Evolutionary conservation across 2,329 filamentous ascomycete genomes (phyloP).

Genomic region (Exophiala aquamarina): DNA sequence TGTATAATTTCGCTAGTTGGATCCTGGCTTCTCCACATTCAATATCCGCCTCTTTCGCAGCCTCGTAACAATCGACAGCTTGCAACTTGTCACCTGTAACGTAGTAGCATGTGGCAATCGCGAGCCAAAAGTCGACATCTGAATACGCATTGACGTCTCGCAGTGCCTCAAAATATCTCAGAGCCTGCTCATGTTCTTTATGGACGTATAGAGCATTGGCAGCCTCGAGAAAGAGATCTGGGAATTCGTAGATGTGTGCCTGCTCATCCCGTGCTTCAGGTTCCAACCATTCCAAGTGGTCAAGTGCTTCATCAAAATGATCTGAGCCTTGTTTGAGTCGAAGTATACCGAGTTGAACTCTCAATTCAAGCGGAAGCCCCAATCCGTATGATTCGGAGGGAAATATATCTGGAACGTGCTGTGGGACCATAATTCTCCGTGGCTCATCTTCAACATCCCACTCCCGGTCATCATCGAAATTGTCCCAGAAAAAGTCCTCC

Average conservation of each 20-base stretch:
- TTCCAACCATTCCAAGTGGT: slow-evolving; percentile 69
- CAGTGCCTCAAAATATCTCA: slow-evolving; percentile 59
- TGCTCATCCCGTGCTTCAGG: slow-evolving; percentile 56
- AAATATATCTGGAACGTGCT: slow-evolving; percentile 59
- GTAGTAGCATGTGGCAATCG: slow-evolving; percentile 63
- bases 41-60: slow-evolving; percentile 70
- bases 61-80: slow-evolving; percentile 75
- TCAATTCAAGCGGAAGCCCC: slow-evolving; percentile 75
- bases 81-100: slow-evolving; percentile 62
- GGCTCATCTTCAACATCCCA: slow-evolving; percentile 75
- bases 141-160: slow-evolving; percentile 47
- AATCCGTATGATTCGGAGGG: slow-evolving; percentile 64
- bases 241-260: slow-evolving; percentile 63
- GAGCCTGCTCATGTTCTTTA: slow-evolving; percentile 53
- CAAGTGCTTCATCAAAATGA: slow-evolving; percentile 68
- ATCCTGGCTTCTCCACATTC: slow-evolving; percentile 74
- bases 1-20: slow-evolving; percentile 81
- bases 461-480: slow-evolving; percentile 74
- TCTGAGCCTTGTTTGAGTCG: slow-evolving; percentile 69
- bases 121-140: slow-evolving; percentile 51
- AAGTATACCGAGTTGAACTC: slow-evolving; percentile 79
- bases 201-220: slow-evolving; percentile 58
- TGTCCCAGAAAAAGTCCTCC: slow-evolving; percentile 76
- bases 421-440: slow-evolving; percentile 61
- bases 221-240: slow-evolving; percentile 75